Conservation (phyloP, 1,139 yeast genomes). For the Wickerhamomyces sp. region DNA sequence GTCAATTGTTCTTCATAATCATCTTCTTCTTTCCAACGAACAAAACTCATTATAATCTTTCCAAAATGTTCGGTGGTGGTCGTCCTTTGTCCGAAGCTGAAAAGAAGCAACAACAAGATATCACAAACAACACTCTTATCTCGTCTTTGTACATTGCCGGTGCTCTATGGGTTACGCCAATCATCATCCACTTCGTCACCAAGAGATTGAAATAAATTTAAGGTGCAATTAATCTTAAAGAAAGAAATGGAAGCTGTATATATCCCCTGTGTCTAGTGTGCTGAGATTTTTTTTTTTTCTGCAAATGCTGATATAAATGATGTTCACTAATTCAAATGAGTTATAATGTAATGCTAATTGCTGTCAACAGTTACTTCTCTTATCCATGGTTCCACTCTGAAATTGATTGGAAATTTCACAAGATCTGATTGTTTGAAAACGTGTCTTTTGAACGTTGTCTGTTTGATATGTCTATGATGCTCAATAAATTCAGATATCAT, state of each 20-base stretch:
- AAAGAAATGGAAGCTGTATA: too few species aligned
- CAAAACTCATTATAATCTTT: too few species aligned
- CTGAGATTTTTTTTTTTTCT: too few species aligned
- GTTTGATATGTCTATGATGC: conserved; percentile 15
- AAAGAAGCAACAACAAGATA: conserved; percentile 66
- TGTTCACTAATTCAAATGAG: too few species aligned
- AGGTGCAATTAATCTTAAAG: too few species aligned
- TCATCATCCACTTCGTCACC: conserved; percentile 54
- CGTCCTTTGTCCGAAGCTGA: conserved; percentile 74
- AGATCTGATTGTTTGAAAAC: conserved; percentile 6
- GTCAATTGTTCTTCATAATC: neutral
- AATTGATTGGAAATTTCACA: conserved; percentile 7
- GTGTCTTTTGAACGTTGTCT: conserved; percentile 17
- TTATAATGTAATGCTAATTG: too few species aligned
- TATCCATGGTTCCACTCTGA: conserved; percentile 19
- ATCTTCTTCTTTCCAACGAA: too few species aligned
- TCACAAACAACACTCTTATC: conserved; percentile 59
- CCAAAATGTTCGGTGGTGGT: conserved; percentile 71
- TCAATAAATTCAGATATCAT: conserved; percentile 9
- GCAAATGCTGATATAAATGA: too few species aligned
- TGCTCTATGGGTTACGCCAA: conserved; percentile 74
- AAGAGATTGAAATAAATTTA: conserved; percentile 40
- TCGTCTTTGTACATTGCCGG: conserved; percentile 70
- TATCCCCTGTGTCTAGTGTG: too few species aligned
- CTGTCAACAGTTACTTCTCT: conserved; percentile 3